These are phyloP conservation scores for Cordyceps pruinosa DNA, from an alignment of 2,329 filamentous ascomycete species.

Conservation along the genomic window DNA sequence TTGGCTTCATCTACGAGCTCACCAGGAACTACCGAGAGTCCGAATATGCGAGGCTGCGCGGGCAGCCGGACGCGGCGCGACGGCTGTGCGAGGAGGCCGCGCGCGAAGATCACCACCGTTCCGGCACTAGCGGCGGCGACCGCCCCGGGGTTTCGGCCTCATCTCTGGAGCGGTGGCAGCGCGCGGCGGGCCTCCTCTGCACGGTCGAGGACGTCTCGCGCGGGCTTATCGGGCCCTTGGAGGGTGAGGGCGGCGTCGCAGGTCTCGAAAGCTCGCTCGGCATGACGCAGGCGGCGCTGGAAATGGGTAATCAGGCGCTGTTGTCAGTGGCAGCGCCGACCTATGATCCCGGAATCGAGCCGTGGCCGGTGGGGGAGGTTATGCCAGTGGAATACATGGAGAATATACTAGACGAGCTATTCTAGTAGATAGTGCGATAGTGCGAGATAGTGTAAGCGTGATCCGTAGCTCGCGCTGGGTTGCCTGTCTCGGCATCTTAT, in stretches of 20 bases:
- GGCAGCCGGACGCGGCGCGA: background rate
- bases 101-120: background rate
- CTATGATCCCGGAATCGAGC: background rate
- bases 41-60: constrained; percentile 7
- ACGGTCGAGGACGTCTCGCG: background rate
- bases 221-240: background rate
- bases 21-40: constrained; percentile 8
- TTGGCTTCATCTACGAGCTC: constrained; percentile 9
- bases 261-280: background rate
- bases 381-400: constrained; percentile 7
- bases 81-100: constrained; percentile 5
- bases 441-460: no score
- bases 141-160: constrained; percentile 10
- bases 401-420: constrained; percentile 4
- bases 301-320: background rate
- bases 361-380: background rate
- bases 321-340: background rate
- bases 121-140: background rate
- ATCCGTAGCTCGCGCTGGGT: background rate
- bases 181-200: background rate
- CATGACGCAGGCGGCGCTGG: background rate
- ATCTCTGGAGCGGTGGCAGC: constrained; percentile 7
- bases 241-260: background rate
- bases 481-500: background rate
- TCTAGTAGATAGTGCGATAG: background rate